phyloP scores from a whole-genome alignment of 345 rosid genomes.

The Corymbia maculata region DNA sequence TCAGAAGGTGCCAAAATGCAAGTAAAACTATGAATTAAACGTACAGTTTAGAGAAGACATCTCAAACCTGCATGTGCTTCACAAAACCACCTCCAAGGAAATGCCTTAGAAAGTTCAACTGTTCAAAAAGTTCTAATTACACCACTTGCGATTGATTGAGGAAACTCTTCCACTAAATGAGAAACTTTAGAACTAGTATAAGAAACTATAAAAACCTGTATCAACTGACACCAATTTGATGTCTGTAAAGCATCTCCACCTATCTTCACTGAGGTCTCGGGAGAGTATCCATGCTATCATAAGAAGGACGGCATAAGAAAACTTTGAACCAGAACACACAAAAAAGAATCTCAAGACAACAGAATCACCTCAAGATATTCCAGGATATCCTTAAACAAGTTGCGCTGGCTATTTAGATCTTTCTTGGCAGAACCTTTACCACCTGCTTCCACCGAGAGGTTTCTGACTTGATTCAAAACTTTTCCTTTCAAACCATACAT shows the following conservation, averaged over 20 bases:
- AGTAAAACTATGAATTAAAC: not conserved
- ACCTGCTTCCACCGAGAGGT: slow-evolving; percentile 80
- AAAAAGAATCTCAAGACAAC: not conserved
- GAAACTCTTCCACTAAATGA: not conserved
- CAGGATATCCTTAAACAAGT: slow-evolving; percentile 68
- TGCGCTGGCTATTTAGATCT: slow-evolving; percentile 80
- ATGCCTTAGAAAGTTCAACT: slow-evolving; percentile 78
- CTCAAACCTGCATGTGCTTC: slow-evolving; percentile 88
- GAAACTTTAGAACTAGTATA: not conserved
- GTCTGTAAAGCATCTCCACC: slow-evolving; percentile 59
- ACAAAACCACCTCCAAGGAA: slow-evolving; percentile 90
- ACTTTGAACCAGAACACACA: not conserved
- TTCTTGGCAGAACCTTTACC: slow-evolving; percentile 94
- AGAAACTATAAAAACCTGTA: slow-evolving; percentile 35
- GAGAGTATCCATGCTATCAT: slow-evolving; percentile 49
- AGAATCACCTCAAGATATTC: slow-evolving; percentile 67
- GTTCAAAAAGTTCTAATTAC: slow-evolving; percentile 1
- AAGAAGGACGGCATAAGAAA: not conserved
- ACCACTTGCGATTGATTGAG: not conserved
- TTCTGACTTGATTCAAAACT: slow-evolving; percentile 58
- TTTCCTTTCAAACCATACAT: slow-evolving; percentile 63
- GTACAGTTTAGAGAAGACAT: not conserved
- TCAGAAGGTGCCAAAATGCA: not conserved
- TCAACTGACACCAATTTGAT: slow-evolving; percentile 63
- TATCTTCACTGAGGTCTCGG: slow-evolving; percentile 59